Base-by-base conservation (phyloP, 1,284 basidiomycete genomes). In the Ceratobasidium sp. region DNA sequence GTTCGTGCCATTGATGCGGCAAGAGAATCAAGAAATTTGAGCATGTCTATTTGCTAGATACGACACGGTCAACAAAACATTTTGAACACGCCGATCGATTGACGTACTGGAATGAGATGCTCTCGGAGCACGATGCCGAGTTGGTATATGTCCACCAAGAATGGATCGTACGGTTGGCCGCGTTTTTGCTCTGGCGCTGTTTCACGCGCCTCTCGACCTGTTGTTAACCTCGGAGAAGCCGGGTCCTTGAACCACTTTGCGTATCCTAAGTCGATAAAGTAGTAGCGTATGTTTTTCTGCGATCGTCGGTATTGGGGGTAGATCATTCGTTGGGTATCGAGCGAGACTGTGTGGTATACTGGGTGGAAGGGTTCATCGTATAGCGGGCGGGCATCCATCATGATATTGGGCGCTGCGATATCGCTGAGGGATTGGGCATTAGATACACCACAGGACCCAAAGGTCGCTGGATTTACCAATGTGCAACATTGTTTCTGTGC, bases 211-310 rank as follows among this genome's bases (percentile, higher is more conserved):
- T 22, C 13, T 29, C 5, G 8, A 3, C 64, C 64, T 12, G 25
- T 5, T 3, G 45, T 27, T 1, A 55, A n/a, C 31, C 29, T 35
- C 35, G 58, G 47, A 13, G 3, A 15, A 15, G n/a, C 38, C 4
- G 50, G 25, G 12, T 67, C 50, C 1, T n/a, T 27, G 20, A 67
- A 67, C 50, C 52, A 54, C 31, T 67, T 67, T 12, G 50, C 35
- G 20, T 67, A 67, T 1, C 64, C 64, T n/a, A 67, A 55, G 52
- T 67, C 64, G 13, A 67, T 67, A 29, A 43, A 67, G 29, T 54
- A 67, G 31, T 67, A 68, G 10, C 64, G 64, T 1, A 68, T 43
- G 1, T 35, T 35, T 22, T 27, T 42, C 10, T 68, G 29, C 7
- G 52, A 55, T 2, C 64, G 64, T 1, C 25, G 17, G 38, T 68